Conservation (phyloP, 371 early-diverging fungal genomes). For the Lichtheimia corymbifera region DNA sequence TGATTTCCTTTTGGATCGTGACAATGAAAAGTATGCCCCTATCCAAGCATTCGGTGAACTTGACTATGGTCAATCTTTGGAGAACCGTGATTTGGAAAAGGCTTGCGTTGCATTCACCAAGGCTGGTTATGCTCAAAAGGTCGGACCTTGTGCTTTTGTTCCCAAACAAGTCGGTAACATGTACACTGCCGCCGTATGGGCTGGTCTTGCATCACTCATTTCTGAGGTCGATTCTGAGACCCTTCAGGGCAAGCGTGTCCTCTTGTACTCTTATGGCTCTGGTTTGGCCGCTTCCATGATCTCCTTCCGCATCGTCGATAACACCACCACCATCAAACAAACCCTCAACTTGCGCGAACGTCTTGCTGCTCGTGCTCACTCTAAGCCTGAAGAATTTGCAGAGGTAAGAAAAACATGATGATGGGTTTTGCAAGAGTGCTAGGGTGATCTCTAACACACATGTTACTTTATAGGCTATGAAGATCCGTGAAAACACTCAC, state of each 20-base stretch:
- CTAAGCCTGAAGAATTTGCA: slow-evolving; percentile 80
- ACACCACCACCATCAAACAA: slow-evolving; percentile 63
- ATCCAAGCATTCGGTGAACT: slow-evolving; percentile 60
- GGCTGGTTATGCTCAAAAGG: slow-evolving; percentile 73
- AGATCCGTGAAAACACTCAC: slow-evolving; percentile 86
- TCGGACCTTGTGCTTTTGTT: slow-evolving; percentile 77
- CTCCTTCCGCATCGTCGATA: slow-evolving; percentile 78
- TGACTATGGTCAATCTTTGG: slow-evolving; percentile 73
- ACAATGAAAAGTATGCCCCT: slow-evolving; percentile 63
- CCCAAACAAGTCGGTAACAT: slow-evolving; percentile 95
- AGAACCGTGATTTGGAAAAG: slow-evolving; percentile 87
- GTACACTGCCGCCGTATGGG: slow-evolving; percentile 95
- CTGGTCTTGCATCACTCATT: slow-evolving; percentile 84
- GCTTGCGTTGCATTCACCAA: slow-evolving; percentile 83
- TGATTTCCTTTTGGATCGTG: slow-evolving; percentile 83
- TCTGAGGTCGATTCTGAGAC: slow-evolving; percentile 70
- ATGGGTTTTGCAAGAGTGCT: background rate
- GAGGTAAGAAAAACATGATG: slow-evolving; percentile 16
- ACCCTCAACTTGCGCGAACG: slow-evolving; percentile 71
- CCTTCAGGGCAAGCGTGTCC: slow-evolving; percentile 82
- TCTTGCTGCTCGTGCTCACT: slow-evolving; percentile 71
- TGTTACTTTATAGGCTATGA: slow-evolving; percentile 57
- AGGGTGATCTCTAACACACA: background rate
- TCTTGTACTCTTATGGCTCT: slow-evolving; percentile 95
- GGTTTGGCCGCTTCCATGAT: slow-evolving; percentile 95